These are phyloP conservation scores for Sporothrix variecibatus DNA, from an alignment of 2,329 filamentous ascomycete species.

Conservation along the genomic window DNA sequence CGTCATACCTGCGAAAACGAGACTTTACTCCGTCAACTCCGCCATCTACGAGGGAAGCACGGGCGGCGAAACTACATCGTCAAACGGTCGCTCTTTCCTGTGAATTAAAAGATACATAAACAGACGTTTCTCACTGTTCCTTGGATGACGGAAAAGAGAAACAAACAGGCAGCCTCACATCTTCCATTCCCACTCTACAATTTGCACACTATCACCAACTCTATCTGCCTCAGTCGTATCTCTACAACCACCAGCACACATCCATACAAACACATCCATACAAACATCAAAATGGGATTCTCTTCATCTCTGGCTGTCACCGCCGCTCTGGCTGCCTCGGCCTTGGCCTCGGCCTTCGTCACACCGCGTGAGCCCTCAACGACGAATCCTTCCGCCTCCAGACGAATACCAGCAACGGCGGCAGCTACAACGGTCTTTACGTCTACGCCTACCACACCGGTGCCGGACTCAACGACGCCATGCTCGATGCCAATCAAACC, in stretches of 20 bases:
- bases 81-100: not conserved
- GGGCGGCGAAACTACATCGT: not conserved
- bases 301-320: not conserved
- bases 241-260: not conserved
- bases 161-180: not conserved
- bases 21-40: not conserved
- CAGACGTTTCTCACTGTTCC: not conserved
- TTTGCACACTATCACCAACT: not conserved
- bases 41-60: not conserved
- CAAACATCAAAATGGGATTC: not conserved
- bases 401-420: slow-evolving; percentile 8
- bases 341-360: not conserved
- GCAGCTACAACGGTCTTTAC: slow-evolving; percentile 13
- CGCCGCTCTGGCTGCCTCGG: not conserved
- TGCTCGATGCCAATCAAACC: slow-evolving; percentile 11
- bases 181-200: not conserved
- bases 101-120: not conserved
- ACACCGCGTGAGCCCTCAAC: not conserved
- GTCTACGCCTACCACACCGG: slow-evolving; percentile 27
- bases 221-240: not conserved
- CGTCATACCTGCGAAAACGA: not conserved
- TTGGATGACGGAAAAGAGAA: not conserved
- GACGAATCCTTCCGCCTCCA: slow-evolving; percentile 1
- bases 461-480: slow-evolving; percentile 25
- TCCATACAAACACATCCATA: not conserved